These are phyloP conservation scores for Talaromyces pinophilus DNA, from an alignment of 2,329 filamentous ascomycete species.

Conservation along the genomic window DNA sequence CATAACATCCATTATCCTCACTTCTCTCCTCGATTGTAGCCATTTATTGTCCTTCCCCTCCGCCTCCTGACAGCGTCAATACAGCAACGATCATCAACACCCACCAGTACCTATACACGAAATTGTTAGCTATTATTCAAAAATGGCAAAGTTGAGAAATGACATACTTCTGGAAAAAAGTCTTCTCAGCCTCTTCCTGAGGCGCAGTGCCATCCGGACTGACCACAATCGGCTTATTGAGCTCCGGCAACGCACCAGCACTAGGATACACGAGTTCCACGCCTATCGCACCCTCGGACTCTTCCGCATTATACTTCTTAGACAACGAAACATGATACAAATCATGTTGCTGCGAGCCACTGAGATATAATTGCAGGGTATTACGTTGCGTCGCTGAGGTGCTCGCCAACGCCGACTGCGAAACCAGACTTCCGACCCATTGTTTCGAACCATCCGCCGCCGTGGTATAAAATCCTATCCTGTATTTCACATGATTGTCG, in stretches of 20 bases:
- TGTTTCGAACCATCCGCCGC: slow-evolving; percentile 34
- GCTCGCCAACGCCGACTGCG: slow-evolving; percentile 35
- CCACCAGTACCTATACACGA: slow-evolving; percentile 50
- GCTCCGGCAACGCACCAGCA: slow-evolving; percentile 39
- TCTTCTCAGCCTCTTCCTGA: slow-evolving; percentile 46
- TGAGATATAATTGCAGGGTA: slow-evolving; percentile 43
- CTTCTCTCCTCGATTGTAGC: neutral
- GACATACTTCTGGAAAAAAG: slow-evolving; percentile 48
- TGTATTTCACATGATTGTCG: slow-evolving; percentile 52
- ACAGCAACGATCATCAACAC: slow-evolving; percentile 46
- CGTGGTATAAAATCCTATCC: slow-evolving; percentile 54
- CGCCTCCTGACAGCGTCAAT: slow-evolving; percentile 45
- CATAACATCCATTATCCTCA: neutral
- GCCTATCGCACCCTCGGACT: slow-evolving; percentile 25
- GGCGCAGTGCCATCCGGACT: slow-evolving; percentile 41
- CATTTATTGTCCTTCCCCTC: slow-evolving; percentile 35
- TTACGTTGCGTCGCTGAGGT: slow-evolving; percentile 30
- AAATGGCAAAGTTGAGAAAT: slow-evolving; percentile 2
- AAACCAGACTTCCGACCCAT: slow-evolving; percentile 46
- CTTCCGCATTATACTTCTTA: slow-evolving; percentile 26
- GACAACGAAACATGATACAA: slow-evolving; percentile 45
- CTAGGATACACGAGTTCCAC: slow-evolving; percentile 39
- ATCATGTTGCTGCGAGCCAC: slow-evolving; percentile 32
- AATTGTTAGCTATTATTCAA: neutral
- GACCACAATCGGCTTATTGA: slow-evolving; percentile 44